Percentiles rank a stretch among this genome's conserved stretches.
Conservation (phyloP, 2,329 filamentous ascomycete genomes). For the Fonsecaea pugnacius region DNA sequence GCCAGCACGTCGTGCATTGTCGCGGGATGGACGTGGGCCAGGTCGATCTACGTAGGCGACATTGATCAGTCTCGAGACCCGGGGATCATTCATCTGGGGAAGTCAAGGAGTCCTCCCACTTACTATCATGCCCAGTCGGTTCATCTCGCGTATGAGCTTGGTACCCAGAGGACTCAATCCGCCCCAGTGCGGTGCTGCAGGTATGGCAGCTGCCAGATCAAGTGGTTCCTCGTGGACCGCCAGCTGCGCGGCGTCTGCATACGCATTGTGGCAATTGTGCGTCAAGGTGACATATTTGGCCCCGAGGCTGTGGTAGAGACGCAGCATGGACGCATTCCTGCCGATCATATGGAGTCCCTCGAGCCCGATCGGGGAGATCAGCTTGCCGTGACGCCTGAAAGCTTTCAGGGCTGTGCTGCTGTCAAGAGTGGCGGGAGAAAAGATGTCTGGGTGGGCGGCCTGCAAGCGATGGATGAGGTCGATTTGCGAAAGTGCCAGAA, state of each 20-base stretch:
- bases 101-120: neutral
- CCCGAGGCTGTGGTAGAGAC: conserved; percentile 75
- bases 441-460: conserved; percentile 66
- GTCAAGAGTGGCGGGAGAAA: conserved; percentile 62
- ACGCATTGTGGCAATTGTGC: conserved; percentile 90
- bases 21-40: conserved; percentile 75
- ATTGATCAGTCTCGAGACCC: neutral
- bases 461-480: conserved; percentile 71
- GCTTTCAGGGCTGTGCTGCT: conserved; percentile 65
- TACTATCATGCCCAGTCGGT: conserved; percentile 82
- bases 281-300: conserved; percentile 92
- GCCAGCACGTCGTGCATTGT: conserved; percentile 83
- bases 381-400: conserved; percentile 60
- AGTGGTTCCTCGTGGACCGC: conserved; percentile 41
- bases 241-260: conserved; percentile 79
- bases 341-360: conserved; percentile 94
- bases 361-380: conserved; percentile 78
- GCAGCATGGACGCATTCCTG: conserved; percentile 72
- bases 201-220: conserved; percentile 40
- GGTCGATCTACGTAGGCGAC: conserved; percentile 61
- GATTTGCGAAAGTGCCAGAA: conserved; percentile 72
- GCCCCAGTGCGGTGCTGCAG: conserved; percentile 47
- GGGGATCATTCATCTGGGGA: neutral
- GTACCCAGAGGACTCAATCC: conserved; percentile 74
- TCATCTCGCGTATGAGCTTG: conserved; percentile 81